Base-by-base conservation (phyloP, 2,329 filamentous ascomycete genomes). In the Ascochyta koolunga region DNA sequence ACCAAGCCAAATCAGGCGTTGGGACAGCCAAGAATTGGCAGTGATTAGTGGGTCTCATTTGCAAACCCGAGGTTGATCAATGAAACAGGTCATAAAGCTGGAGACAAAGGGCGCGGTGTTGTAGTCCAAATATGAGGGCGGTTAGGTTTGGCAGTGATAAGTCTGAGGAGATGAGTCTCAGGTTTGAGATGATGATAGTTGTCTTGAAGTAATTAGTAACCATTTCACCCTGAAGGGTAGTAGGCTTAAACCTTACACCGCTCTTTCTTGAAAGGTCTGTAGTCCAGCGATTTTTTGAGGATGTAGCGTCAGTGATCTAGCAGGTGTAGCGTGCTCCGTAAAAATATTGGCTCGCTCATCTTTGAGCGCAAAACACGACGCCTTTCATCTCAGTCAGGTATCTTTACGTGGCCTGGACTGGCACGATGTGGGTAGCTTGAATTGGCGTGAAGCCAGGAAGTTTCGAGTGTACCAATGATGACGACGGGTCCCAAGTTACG, bases 281-380 rank as follows among this genome's bases (percentile, higher is more conserved):
- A 18, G 16, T 22, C 11, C 10, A 22, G 15, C 5, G 25, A 16
- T 18, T 41, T 18, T 41, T 29, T 11, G 10, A 43, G 11, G 25
- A 42, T 19, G 38, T 29, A 48, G 21, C 4, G 9, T 19, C 7
- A 37, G 24, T 37, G 31, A 24, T n/a, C 4, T 5, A 13, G 18
- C 38, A 25, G 33, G 5, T 43, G 33, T 53, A 43, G 50, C 38
- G 32, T 22, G 3, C 7, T 7, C 35, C 44, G 39, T 40, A 54
- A 11, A 2, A 19, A n/a, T 37, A 4, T 25, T 6, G 5, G n/a
- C n/a, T n/a, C n/a, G n/a, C n/a, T n/a, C n/a, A n/a, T n/a, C n/a
- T n/a, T n/a, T n/a, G n/a, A n/a, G n/a, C n/a, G n/a, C n/a, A n/a
- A n/a, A n/a, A 15, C 25, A 36, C 9, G 15, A 10, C 6, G 33